Evolutionary conservation across 2,329 filamentous ascomycete genomes (phyloP), one percentile per base, ranked within the genome.

Genomic region (Calonectria ilicicola): DNA sequence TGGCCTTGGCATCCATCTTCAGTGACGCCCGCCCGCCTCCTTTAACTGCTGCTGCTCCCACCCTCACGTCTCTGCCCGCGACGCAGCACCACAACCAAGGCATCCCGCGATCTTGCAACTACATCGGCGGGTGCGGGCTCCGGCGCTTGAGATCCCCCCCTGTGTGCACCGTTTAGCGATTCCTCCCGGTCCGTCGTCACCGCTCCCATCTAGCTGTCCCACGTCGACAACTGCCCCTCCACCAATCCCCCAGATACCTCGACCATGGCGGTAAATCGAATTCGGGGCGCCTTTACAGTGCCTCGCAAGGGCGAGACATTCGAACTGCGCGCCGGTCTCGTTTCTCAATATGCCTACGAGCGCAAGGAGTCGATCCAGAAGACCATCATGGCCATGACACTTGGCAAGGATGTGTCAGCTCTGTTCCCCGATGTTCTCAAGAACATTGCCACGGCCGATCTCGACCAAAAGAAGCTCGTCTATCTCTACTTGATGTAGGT

Each of bases 351-450:
- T 93, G 97, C 97, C 73, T 98, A 97, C 87, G 97, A 99, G 91
- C 93, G 95, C 81, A 99, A 99, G 86, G 97, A 99, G 88, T 94
- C 97, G 27, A 99, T 99, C 80, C 97, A 99, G 84, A 98, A 98
- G 90, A 99, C 97, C 76, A 99, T 99, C 87, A 98, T 98, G 96
- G 96, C 97, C 83, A 99, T 99, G 97, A 99, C 97, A 1, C 85
- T 99, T 79, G 97, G 97, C 84, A 99, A 99, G 86, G 97, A 99
- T 86, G 97, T 99, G 72, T 99, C 97, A 67, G 94, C 96, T 69
- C 88, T 99, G 76, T 99, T 99, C 83, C 97, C 97, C 2, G 97
- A 99, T 83, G 97, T 99, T 40, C 88, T 99, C 76, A 99, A 99
- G 90, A 99, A 99, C 82, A 99, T 99, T 85, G 97, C 97, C 71